Conservation (phyloP, 1,284 basidiomycete species). For the Papiliotrema fonsecae region DNA sequence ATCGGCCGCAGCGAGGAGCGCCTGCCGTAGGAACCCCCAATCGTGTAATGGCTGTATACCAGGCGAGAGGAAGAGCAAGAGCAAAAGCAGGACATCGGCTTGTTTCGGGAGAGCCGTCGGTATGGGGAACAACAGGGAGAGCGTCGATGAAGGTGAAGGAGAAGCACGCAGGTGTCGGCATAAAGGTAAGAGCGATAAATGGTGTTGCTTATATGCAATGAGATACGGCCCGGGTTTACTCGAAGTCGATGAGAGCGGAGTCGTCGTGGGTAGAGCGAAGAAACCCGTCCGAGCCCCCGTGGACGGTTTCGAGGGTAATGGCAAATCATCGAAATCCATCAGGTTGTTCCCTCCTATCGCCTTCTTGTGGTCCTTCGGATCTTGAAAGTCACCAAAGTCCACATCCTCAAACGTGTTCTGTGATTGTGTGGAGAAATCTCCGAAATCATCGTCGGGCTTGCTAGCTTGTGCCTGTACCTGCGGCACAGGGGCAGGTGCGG, state of each 20-base stretch:
- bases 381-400: slow-evolving; percentile 79
- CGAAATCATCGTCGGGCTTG: slow-evolving; percentile 36
- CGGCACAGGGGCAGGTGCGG: not conserved
- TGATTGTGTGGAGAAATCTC: slow-evolving; percentile 37
- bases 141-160: slow-evolving; percentile 57
- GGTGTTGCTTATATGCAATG: slow-evolving; percentile 37
- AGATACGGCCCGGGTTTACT: slow-evolving; percentile 30
- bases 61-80: slow-evolving; percentile 60
- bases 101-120: slow-evolving; percentile 32
- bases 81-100: slow-evolving; percentile 27
- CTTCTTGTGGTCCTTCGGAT: not conserved
- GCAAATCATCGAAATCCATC: slow-evolving; percentile 47
- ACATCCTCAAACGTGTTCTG: slow-evolving; percentile 55
- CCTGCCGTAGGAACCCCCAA: slow-evolving; percentile 60
- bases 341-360: slow-evolving; percentile 30
- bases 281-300: slow-evolving; percentile 40
- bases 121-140: slow-evolving; percentile 54
- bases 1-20: slow-evolving; percentile 73
- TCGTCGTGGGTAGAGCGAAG: slow-evolving; percentile 41
- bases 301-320: slow-evolving; percentile 38
- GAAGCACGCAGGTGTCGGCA: slow-evolving; percentile 47
- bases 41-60: slow-evolving; percentile 59
- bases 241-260: not conserved
- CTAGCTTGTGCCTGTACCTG: slow-evolving; percentile 7
- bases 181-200: slow-evolving; percentile 31